A percentile compares a stretch with the other conserved stretches of the same genome.
phyloP scores from a whole-genome alignment of 2,329 filamentous ascomycete species.

The Laburnicola sp. region DNA sequence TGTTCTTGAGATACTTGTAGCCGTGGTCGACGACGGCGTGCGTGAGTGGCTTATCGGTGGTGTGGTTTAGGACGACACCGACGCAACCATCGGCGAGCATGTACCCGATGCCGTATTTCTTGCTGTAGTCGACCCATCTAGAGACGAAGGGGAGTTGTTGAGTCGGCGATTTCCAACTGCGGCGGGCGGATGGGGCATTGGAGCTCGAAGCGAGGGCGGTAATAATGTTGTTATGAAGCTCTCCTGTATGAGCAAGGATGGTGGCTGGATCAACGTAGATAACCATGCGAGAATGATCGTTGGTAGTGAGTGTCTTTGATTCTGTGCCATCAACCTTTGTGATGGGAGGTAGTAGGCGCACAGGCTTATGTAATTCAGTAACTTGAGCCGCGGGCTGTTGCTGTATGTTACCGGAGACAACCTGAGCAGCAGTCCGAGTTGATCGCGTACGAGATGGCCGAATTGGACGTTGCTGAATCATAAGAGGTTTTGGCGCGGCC shows the following conservation, averaged over 20 bases:
- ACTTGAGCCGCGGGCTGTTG: no score
- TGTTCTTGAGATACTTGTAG: slow-evolving; percentile 68
- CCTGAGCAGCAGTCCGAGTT: no score
- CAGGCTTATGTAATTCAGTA: neutral
- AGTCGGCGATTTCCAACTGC: slow-evolving; percentile 54
- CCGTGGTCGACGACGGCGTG: slow-evolving; percentile 70
- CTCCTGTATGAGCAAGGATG: slow-evolving; percentile 35
- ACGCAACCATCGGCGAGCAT: slow-evolving; percentile 76
- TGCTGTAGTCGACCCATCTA: slow-evolving; percentile 83
- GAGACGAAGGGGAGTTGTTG: slow-evolving; percentile 59
- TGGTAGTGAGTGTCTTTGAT: neutral
- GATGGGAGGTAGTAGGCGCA: neutral
- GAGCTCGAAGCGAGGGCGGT: slow-evolving; percentile 34
- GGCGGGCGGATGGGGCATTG: slow-evolving; percentile 5
- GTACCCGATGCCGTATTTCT: slow-evolving; percentile 78
- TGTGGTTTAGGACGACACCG: slow-evolving; percentile 60
- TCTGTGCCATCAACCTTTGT: neutral
- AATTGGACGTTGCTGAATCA: no score
- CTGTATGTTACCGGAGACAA: no score
- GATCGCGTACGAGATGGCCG: no score
- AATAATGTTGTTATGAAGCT: slow-evolving; percentile 45
- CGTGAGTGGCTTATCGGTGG: slow-evolving; percentile 57
- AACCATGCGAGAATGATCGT: slow-evolving; percentile 17
- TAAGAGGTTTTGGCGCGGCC: no score
- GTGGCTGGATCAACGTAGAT: slow-evolving; percentile 40